Conservation (phyloP, 805 yeast genomes). For the Zygosaccharomyces siamensis region DNA sequence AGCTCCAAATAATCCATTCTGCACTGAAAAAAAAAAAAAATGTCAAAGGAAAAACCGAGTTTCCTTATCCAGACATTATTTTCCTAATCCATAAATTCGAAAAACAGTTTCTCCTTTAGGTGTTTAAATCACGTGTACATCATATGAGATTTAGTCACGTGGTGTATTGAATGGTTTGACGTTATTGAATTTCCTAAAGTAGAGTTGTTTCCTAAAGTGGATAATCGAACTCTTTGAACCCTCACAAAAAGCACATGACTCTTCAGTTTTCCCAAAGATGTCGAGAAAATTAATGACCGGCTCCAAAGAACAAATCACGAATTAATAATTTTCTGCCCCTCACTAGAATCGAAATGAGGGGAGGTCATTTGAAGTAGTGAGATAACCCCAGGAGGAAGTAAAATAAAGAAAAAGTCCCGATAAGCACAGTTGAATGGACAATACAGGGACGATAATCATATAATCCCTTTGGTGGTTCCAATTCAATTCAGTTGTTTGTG, state of each 20-base stretch:
- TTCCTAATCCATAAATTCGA: not conserved
- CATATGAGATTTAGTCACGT: not conserved
- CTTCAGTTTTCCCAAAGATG: no score
- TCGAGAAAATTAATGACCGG: not conserved
- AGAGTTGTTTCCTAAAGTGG: not conserved
- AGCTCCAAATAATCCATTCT: not conserved
- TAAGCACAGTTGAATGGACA: not conserved
- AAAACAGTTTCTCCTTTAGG: not conserved
- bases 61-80: not conserved
- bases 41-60: not conserved
- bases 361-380: not conserved
- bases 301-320: not conserved
- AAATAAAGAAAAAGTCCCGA: not conserved
- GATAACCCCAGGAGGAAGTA: not conserved
- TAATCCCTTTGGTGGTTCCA: no score
- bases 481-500: no score
- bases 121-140: not conserved
- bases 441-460: not conserved
- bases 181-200: not conserved
- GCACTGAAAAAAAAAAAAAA: not conserved
- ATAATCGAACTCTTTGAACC: not conserved
- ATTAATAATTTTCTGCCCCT: conserved; percentile 3
- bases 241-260: not conserved
- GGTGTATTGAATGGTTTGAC: not conserved
- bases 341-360: conserved; percentile 4